Evolutionary conservation across 208 protist genomes (phyloP), one percentile per base, ranked within the genome.

Genomic region (Leishmania mexicana): DNA sequence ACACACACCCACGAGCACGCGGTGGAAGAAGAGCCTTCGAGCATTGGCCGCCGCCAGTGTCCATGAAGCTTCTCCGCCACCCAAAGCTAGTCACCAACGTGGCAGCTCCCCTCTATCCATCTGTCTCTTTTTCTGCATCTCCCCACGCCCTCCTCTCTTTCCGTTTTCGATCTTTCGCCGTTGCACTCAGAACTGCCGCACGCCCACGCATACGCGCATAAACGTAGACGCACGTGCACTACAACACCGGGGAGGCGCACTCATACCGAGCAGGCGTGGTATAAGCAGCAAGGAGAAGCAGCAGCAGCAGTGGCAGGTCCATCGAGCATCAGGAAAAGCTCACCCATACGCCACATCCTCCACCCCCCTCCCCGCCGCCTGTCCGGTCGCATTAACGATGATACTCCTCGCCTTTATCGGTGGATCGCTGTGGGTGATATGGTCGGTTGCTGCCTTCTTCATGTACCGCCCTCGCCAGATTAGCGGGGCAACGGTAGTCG

Each of bases 351-450:
- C n/a, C 71, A 74, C 15, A 11, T 58, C 31, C 51, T 35, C 58
- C 57, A 68, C 57, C n/a, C 53, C 60, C 54, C 35, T 67, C 38
- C 62, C 62, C 74, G 51, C 35, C 28, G 28, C 6, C 3, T 38
- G 45, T 35, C 47, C 31, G 3, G 40, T 67, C 15, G 5, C 73
- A 11, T 83, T 38, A 38, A 67, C 45, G 40, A 96, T 96, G 90
- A 92, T 94, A 80, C 90, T 96, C 58, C 78, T 93, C 10, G 3
- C 87, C 31, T 87, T 92, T 80, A 51, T 93, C 24, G 85, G 81
- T n/a, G 76, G 86, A 17, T 85, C 81, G 15, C 67, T 92, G 40
- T 93, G 89, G 87, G 31, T 91, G 0, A n/a, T 90, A 35, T 94
- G 92, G 92, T 83, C 75, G 5, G 54, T 88, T 8, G 92, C 88